Evolutionary conservation across 805 yeast genomes (phyloP).

Genomic region (Zygotorulaspora sp.): DNA sequence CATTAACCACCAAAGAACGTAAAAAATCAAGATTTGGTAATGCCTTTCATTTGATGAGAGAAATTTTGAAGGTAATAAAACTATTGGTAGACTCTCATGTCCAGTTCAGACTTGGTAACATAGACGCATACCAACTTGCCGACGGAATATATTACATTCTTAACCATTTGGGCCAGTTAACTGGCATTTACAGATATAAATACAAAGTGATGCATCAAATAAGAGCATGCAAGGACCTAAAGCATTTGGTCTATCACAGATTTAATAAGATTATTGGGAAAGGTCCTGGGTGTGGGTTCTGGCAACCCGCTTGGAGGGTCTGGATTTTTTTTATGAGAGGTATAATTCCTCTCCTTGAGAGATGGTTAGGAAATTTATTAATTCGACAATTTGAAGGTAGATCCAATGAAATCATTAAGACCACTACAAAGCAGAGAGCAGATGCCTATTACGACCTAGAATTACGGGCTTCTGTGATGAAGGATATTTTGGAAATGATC

Average conservation of each 20-base stretch:
- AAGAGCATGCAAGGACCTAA: constrained; percentile 89
- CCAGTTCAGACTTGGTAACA: constrained; percentile 82
- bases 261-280: constrained; percentile 87
- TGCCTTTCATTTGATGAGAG: constrained; percentile 91
- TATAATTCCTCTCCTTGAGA: constrained; percentile 79
- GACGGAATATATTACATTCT: constrained; percentile 89
- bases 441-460: constrained; percentile 95
- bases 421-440: constrained; percentile 90
- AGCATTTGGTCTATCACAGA: constrained; percentile 81
- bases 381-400: constrained; percentile 97
- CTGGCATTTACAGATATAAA: constrained; percentile 95
- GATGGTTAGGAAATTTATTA: constrained; percentile 90
- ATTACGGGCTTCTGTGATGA: constrained; percentile 88
- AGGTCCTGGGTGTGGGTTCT: constrained; percentile 98
- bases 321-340: constrained; percentile 94
- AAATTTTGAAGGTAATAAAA: constrained; percentile 77
- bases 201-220: constrained; percentile 98
- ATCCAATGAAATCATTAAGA: constrained; percentile 85
- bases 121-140: constrained; percentile 90
- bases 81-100: constrained; percentile 90
- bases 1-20: constrained; percentile 92
- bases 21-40: constrained; percentile 94
- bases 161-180: constrained; percentile 91
- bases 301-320: constrained; percentile 99
- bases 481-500: constrained; percentile 93